Evolutionary conservation across 345 rosid species (phyloP).

Genomic region (Cochlearia excelsa): DNA sequence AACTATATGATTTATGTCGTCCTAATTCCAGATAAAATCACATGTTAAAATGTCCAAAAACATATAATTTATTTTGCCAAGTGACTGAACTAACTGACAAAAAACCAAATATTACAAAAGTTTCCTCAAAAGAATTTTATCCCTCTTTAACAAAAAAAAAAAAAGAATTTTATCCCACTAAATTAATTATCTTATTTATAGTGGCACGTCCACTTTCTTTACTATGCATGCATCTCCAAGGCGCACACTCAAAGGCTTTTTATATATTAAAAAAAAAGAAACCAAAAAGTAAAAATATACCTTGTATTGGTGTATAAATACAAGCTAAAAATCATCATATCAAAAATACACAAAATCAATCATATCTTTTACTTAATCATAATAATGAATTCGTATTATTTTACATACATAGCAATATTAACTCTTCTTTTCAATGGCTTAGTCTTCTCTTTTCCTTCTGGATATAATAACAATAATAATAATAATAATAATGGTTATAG

Average conservation of each 20-base stretch:
- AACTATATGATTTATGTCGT: constrained; percentile 12
- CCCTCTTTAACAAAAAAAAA: too few relatives aligned
- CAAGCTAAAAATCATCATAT: constrained; percentile 12
- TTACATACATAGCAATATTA: constrained; percentile 23
- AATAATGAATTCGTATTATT: constrained; percentile 25
- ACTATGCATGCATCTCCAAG: constrained; percentile 34
- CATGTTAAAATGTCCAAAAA: constrained; percentile 25
- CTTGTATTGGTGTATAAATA: constrained; percentile 29
- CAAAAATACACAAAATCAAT: constrained; percentile 22
- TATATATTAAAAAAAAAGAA: not conserved
- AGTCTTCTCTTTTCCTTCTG: constrained; percentile 31
- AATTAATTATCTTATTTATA: constrained; percentile 27
- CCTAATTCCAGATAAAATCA: constrained; percentile 5
- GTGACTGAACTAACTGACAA: constrained; percentile 30
- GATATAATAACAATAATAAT: constrained; percentile 23
- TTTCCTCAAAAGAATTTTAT: not conserved
- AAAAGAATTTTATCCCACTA: constrained; percentile 12
- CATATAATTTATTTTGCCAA: not conserved
- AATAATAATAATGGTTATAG: too few relatives aligned
- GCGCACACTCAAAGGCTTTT: constrained; percentile 21
- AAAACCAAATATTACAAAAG: constrained; percentile 20
- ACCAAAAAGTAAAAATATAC: too few relatives aligned
- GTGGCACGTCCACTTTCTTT: constrained; percentile 32
- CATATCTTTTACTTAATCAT: constrained; percentile 3
- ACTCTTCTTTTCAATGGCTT: constrained; percentile 16